Evolutionary conservation across 2,329 filamentous ascomycete genomes (phyloP), one percentile per base, ranked within the genome.

Genomic region (Cytospora schulzeri): DNA sequence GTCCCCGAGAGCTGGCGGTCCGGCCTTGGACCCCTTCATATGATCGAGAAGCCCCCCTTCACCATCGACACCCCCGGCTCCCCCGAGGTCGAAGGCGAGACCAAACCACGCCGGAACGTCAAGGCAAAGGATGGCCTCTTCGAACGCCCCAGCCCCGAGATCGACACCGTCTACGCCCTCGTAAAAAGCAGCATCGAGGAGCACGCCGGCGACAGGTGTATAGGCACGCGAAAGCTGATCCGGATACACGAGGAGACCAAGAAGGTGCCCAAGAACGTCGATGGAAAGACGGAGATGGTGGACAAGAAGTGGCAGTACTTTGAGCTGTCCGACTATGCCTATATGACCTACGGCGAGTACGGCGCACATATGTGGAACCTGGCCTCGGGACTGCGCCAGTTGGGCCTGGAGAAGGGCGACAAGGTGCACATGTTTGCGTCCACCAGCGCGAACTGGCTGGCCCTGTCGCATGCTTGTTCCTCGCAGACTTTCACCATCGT

Each of bases 281-380:
- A 96, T 73, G 93, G 93, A 70, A 85, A 91, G 75, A 85, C 92
- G 76, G 81, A 84, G 69, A 86, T 93, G 79, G 87, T 95, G 38
- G 91, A 96, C 68, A 97, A 96, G 86, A 87, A 94, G 76, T 97
- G 93, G 93, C 88, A 89, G 60, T 96, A 88, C 78, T 96, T 92
- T 71, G 93, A 97, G 83, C 87, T 96, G 70, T 89, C 90, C 67
- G 81, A 82, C 57, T 97, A 91, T 80, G 82, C 84, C 53, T 96
- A 88, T 81, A 81, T 90, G 73, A 92, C 87, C 71, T 96, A 93
- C 78, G 82, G 85, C 72, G 89, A 96, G 78, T 95, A 94, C 74
- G 86, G 91, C 78, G 82, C 87, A 72, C 82, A 88, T 68, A 84
- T 88, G 57, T 80, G 91, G 64, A 82, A 90, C 70, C 78, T 93